A percentile compares a stretch with the other conserved stretches of the same genome.
phyloP scores from a whole-genome alignment of 1,139 yeast genomes.

The Wickerhamiella infanticola region DNA sequence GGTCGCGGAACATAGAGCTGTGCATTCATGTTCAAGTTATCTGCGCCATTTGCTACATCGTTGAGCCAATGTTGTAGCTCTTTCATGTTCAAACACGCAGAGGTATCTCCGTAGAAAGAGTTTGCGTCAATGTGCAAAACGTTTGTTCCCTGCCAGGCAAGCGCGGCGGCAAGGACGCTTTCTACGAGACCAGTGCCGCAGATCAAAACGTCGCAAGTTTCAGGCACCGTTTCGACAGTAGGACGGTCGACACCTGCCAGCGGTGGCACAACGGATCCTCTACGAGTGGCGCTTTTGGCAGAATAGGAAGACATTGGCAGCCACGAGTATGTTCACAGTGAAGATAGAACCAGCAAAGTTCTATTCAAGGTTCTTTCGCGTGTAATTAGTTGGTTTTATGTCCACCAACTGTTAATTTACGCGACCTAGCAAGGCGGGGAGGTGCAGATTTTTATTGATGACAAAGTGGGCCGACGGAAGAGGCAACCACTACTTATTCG shows the following conservation, averaged over 20 bases:
- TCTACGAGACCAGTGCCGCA: constrained; percentile 89
- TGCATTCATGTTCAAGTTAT: constrained; percentile 19
- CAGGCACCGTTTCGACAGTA: constrained; percentile 19
- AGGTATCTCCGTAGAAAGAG: constrained; percentile 73
- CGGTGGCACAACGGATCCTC: constrained; percentile 71
- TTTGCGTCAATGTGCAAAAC: constrained; percentile 80
- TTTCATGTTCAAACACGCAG: constrained; percentile 73
- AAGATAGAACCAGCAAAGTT: background rate
- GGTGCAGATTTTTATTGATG: constrained; percentile 3
- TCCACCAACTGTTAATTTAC: background rate
- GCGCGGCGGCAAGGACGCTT: constrained; percentile 78
- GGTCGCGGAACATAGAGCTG: constrained; percentile 50
- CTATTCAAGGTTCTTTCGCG: background rate
- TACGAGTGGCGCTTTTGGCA: constrained; percentile 29
- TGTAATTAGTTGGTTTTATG: background rate
- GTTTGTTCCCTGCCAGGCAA: constrained; percentile 90
- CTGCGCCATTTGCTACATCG: constrained; percentile 29
- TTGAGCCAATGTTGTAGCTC: constrained; percentile 68
- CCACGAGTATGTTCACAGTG: background rate
- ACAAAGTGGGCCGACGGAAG: background rate
- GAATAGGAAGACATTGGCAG: constrained; percentile 25
- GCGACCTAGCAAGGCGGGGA: background rate
- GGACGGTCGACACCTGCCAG: constrained; percentile 66
- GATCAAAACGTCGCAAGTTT: constrained; percentile 62
- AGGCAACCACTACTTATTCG: too few species aligned